Percentiles rank a stretch among this genome's conserved stretches.
Conservation (phyloP, 495 filamentous ascomycete genomes). For the Hypoxylon lenormandii region DNA sequence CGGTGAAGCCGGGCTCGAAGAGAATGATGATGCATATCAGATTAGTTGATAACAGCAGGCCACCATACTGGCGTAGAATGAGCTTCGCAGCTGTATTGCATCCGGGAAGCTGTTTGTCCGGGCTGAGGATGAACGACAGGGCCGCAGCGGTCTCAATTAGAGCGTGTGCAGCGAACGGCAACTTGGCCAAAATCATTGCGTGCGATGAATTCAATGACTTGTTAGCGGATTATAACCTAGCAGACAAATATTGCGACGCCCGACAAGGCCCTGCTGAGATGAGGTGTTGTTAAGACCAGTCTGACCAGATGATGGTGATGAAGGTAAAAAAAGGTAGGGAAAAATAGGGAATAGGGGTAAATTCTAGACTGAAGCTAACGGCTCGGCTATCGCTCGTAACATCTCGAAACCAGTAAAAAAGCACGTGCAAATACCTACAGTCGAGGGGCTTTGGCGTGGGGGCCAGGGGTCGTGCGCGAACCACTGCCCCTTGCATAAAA, state of each 20-base stretch:
- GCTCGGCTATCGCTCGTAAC: not conserved
- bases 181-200: conserved; percentile 30
- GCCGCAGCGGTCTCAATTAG: conserved; percentile 47
- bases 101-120: conserved; percentile 48
- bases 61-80: conserved; percentile 57
- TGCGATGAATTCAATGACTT: not conserved
- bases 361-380: not conserved
- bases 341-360: not conserved
- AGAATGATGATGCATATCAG: conserved; percentile 46
- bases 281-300: not conserved
- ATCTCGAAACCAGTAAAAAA: conserved; percentile 14
- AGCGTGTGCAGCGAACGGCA: conserved; percentile 46
- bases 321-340: not conserved
- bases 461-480: not conserved
- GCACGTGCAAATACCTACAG: conserved; percentile 18
- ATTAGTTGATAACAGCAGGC: conserved; percentile 54
- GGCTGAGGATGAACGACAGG: conserved; percentile 49
- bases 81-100: conserved; percentile 50
- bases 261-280: not conserved
- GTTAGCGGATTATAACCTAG: not conserved
- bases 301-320: not conserved
- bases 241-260: not conserved
- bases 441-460: no score
- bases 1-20: conserved; percentile 32
- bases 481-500: conserved; percentile 22